phyloP scores from a whole-genome alignment of 352 stramenopile genomes.

The Globisporangium takayamanum region DNA sequence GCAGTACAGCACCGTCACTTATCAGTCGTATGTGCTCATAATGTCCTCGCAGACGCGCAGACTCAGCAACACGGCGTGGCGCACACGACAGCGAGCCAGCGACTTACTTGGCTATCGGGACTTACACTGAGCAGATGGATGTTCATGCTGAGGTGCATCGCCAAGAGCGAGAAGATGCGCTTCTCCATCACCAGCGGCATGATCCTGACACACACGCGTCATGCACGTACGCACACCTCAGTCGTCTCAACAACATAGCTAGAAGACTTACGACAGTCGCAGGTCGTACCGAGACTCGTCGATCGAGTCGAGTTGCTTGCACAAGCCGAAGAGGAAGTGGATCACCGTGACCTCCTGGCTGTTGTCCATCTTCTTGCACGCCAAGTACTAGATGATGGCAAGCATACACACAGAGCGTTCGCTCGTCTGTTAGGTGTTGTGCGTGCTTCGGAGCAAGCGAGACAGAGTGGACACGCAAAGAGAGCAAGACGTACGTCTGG shows the following conservation, averaged over 20 bases:
- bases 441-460: no score
- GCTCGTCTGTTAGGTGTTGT: no score
- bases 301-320: constrained; percentile 80
- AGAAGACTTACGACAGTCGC: no score
- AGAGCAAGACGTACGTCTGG: constrained; percentile 35
- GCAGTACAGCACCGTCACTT: neutral
- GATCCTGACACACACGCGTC: constrained; percentile 27
- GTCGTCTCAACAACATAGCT: neutral
- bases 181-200: constrained; percentile 84
- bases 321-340: constrained; percentile 78
- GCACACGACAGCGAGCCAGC: neutral
- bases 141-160: constrained; percentile 68
- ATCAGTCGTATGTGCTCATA: neutral
- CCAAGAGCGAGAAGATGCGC: constrained; percentile 69
- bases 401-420: neutral
- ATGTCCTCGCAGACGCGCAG: neutral
- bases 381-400: constrained; percentile 35
- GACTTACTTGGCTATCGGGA: constrained; percentile 15
- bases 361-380: constrained; percentile 67
- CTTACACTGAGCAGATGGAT: constrained; percentile 41
- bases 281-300: constrained; percentile 60
- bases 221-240: neutral
- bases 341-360: constrained; percentile 85
- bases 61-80: neutral
- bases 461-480: neutral